Evolutionary conservation across 805 yeast species (phyloP), one percentile per base, ranked within the genome.

Genomic region (Priceomyces fermenticarens): DNA sequence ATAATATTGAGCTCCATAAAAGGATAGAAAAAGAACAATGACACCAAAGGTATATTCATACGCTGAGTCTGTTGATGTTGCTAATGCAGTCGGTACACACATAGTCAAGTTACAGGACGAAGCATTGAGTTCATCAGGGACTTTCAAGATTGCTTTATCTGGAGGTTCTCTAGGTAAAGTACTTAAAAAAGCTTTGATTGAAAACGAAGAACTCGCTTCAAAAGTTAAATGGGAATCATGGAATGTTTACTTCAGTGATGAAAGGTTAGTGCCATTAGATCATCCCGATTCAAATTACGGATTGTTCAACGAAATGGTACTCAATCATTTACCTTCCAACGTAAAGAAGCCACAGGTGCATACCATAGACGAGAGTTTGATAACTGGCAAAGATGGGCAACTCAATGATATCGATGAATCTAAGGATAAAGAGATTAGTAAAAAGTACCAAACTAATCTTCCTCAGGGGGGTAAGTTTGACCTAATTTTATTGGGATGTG

Each of bases 151-250:
- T 45, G 97, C 96, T 10, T 75, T 90, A 36, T 83, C 93, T 43
- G 98, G 98, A 32, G 98, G 98, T 1, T 87, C 96, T 8, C 73
- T 89, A 52, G 88, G 90, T 23, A 82, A 84, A 51, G 88, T 82
- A 2, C 71, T 83, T 56, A 74, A 77, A 44, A 69, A 72, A 35
- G 91, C 88, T 3, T 72, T 89, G 47, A 75, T 88, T 41, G 79
- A 77, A 46, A 76, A 86, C 58, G 41, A 61, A 16, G 67, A 64
- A 10, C 57, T 75, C 32, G 64, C 71, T 1, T 41, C 60, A 2
- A 52, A 70, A 42, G 73, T 83, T 25, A 64, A 78, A 53, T 86
- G 95, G 91, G 61, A 66, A 29, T 73, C 80, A 51, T 86, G 95
- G 95, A 79, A 79, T 44, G 81, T 90, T 10, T 90, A 73, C 67